Conservation (phyloP, 768 basidiomycete genomes). For the Russula foetens region DNA sequence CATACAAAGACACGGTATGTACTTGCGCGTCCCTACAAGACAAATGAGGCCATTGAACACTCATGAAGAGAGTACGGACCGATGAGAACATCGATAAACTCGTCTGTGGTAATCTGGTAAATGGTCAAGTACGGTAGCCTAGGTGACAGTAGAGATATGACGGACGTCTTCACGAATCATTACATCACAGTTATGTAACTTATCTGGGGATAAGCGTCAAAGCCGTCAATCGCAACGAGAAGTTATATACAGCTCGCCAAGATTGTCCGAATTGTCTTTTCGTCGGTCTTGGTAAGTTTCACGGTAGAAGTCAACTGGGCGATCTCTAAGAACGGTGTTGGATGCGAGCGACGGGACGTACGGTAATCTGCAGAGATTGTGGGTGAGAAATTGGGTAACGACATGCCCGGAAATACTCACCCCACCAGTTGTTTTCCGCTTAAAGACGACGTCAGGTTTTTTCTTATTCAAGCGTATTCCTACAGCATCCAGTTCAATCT, state of each 20-base stretch:
- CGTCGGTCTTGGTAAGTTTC: conserved; percentile 90
- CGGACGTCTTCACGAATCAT: conserved; percentile 96
- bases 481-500: conserved; percentile 92
- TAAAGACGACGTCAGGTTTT: conserved; percentile 93
- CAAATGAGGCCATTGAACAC: conserved; percentile 1
- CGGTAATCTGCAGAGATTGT: conserved; percentile 53
- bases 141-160: conserved; percentile 21
- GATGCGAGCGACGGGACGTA: conserved; percentile 24
- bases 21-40: conserved; percentile 76
- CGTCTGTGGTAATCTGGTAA: conserved; percentile 81
- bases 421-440: conserved; percentile 86
- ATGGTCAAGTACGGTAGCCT: conserved; percentile 2
- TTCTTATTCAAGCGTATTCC: conserved; percentile 89
- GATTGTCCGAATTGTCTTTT: conserved; percentile 89
- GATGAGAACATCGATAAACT: conserved; percentile 97
- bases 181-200: conserved; percentile 90
- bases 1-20: conserved; percentile 86
- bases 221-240: not conserved
- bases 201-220: conserved; percentile 42
- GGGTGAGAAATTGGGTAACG: conserved; percentile 5
- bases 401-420: conserved; percentile 37
- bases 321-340: conserved; percentile 5
- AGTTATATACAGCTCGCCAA: conserved; percentile 66
- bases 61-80: conserved; percentile 35
- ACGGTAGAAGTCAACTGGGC: conserved; percentile 78